Evolutionary conservation across 441 rosid species (phyloP), one percentile per base, ranked within the genome.

Genomic region (Arabidopsis hybrid): DNA sequence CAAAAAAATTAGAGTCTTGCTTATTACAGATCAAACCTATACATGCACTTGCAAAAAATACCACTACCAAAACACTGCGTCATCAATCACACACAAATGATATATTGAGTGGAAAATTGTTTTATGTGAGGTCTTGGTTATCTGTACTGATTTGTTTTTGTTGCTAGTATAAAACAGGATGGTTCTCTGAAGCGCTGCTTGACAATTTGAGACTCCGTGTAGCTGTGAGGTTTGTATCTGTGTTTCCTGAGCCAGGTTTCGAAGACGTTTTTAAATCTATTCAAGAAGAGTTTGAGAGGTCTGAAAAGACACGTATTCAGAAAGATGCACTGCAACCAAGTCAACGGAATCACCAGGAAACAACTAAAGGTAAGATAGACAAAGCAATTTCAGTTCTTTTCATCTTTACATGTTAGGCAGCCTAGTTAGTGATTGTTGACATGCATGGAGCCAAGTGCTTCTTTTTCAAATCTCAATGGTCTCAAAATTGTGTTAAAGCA

Each of bases 321-420:
- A 59, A 59, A 59, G 64, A 59, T 59, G 64, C 64, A 5, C 1
- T 59, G 46, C 84, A 74, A 77, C 62, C 69, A 49, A 72, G 72
- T 75, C 83, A 87, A 73, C 75, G 58, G 75, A 83, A 87, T 70
- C 81, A 64, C 31, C 86, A 66, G 17, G 80, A 83, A 69, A 78
- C 51, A 61, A 50, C 67, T 73, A 81, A 69, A 86, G 91, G 96
- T 86, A 45, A 12, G 79, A 65, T 61, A 45, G 7, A 17, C 29
- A 10, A 40, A 60, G 58, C 34, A 46, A 8, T 16, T 67, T 42
- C 21, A 34, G 13, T 52, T 65, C 45, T 16, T 7, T 14, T 52
- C 56, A 34, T 55, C 60, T 26, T 58, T 29, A 51, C 2, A 21
- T 52, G 34, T 67, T 60, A 67, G 56, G 34, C 63, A 75, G 10